Base-by-base conservation (phyloP, 345 rosid species). In the Draba incana region DNA sequence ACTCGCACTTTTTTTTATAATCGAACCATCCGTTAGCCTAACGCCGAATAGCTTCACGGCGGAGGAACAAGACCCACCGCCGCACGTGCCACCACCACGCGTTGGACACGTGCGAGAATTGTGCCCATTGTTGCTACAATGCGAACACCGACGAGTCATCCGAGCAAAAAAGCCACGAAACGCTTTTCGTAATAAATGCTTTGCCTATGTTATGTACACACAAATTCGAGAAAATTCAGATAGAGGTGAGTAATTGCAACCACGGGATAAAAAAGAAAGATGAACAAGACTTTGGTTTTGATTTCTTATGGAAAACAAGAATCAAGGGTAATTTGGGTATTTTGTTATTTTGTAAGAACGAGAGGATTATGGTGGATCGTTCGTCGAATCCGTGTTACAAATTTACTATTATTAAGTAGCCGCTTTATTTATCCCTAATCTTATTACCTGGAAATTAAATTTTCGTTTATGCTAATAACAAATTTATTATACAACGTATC, bases 51-150 rank as follows among this genome's bases (percentile, higher is more conserved):
- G 83, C 81, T 75, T 94, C 68, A 89, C 87, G 10, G 75, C 70
- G 41, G 78, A 30, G 41, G 69, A 55, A 1, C 55, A 56, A 4
- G 66, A 66, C 42, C 65, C 66, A 1, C 81, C 81, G 12, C 78
- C 61, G 25, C 82, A 78, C 57, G 67, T 59, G 44, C 79, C 72
- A 11, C 79, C 68, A 35, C 39, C 78, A 35, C 95, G 92, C 56
- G 85, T 81, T 50, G 95, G 88, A 57, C 98, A 91, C 58, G 99
- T 94, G 35, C 99, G 83, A 3, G 98, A 82, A 75, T 91, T 91
- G 84, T 91, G 98, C 6, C 98, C 99, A 80, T 91, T 90, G 92
- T 87, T 81, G 82, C 90, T 81, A 85, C 99, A 94, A 84, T 94
- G 95, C 65, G 98, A 94, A 77, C 99, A 94, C 77, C 97, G 80